Evolutionary conservation across 2,329 filamentous ascomycete species (phyloP).

Genomic region (Leptographium flavum): DNA sequence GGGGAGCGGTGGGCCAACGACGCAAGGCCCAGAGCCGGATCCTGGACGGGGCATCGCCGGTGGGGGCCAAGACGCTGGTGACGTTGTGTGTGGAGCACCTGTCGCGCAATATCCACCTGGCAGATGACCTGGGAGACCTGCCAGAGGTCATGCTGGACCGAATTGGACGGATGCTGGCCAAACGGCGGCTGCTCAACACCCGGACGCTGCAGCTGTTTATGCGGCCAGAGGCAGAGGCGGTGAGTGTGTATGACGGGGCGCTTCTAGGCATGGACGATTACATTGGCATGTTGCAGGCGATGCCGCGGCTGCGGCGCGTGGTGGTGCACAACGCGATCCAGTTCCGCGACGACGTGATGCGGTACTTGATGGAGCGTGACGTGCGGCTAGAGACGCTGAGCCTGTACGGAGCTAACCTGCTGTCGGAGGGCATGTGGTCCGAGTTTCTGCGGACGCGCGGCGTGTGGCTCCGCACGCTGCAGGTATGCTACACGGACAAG

Average conservation of each 20-base stretch:
- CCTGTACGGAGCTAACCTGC: constrained; percentile 70
- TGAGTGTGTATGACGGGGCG: constrained; percentile 43
- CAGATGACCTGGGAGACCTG: constrained; percentile 47
- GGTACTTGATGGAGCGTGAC: constrained; percentile 64
- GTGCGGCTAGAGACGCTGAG: constrained; percentile 58
- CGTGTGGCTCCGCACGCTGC: constrained; percentile 47
- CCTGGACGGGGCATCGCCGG: constrained; percentile 55
- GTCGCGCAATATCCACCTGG: constrained; percentile 46
- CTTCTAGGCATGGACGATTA: constrained; percentile 65
- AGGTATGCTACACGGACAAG: constrained; percentile 72
- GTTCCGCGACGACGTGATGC: constrained; percentile 72
- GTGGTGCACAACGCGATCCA: constrained; percentile 78
- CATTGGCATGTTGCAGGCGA: constrained; percentile 63
- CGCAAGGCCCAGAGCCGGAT: constrained; percentile 73
- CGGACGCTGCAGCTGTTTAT: constrained; percentile 43
- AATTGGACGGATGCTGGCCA: constrained; percentile 45
- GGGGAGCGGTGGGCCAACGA: constrained; percentile 42
- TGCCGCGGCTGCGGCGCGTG: constrained; percentile 53
- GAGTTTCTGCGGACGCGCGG: constrained; percentile 55
- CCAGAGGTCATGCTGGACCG: constrained; percentile 41
- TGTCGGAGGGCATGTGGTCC: constrained; percentile 64
- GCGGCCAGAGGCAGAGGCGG: constrained; percentile 31
- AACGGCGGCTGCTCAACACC: constrained; percentile 40
- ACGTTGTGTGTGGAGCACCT: constrained; percentile 48
- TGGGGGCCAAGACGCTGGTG: constrained; percentile 55